A percentile compares a stretch with the other conserved stretches of the same genome.
Evolutionary conservation across 2,329 filamentous ascomycete species (phyloP).

Genomic region (Conoideocrella luteorostrata): DNA sequence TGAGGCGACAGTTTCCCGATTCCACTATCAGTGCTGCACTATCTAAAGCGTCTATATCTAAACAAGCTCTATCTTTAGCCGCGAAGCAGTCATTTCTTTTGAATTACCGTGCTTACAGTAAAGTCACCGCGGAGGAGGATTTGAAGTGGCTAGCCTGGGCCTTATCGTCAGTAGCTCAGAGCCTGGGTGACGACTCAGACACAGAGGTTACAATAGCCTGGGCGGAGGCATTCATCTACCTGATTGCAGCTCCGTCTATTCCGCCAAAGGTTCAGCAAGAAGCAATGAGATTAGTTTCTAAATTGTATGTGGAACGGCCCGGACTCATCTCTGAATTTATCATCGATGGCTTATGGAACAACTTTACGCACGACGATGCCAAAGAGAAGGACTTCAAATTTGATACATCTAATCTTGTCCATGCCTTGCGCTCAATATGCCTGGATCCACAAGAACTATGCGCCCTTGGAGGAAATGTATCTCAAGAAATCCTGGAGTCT

Average conservation of each 20-base stretch:
- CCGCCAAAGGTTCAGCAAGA: constrained; percentile 58
- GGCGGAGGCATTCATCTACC: constrained; percentile 80
- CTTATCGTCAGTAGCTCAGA: constrained; percentile 53
- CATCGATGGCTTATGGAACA: constrained; percentile 70
- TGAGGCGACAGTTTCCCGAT: constrained; percentile 49
- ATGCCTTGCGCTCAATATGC: constrained; percentile 57
- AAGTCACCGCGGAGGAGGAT: constrained; percentile 68
- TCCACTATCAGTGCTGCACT: constrained; percentile 37
- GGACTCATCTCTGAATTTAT: constrained; percentile 55
- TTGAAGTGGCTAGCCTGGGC: constrained; percentile 69
- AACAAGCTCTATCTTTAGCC: constrained; percentile 61
- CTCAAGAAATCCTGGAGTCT: constrained; percentile 47
- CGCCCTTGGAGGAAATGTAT: constrained; percentile 34
- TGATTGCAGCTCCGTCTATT: constrained; percentile 58
- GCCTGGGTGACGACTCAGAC: constrained; percentile 42
- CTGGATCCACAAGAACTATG: constrained; percentile 45
- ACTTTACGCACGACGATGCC: constrained; percentile 60
- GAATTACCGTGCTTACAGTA: constrained; percentile 78
- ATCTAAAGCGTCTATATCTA: constrained; percentile 53
- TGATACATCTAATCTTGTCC: constrained; percentile 56
- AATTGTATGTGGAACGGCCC: constrained; percentile 57
- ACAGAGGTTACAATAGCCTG: constrained; percentile 59
- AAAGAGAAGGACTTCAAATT: constrained; percentile 75
- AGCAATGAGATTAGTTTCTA: constrained; percentile 54
- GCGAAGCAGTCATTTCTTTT: constrained; percentile 84